Evolutionary conservation across 2,329 filamentous ascomycete species (phyloP).

Genomic region (Aspergillus novoparasiticus): DNA sequence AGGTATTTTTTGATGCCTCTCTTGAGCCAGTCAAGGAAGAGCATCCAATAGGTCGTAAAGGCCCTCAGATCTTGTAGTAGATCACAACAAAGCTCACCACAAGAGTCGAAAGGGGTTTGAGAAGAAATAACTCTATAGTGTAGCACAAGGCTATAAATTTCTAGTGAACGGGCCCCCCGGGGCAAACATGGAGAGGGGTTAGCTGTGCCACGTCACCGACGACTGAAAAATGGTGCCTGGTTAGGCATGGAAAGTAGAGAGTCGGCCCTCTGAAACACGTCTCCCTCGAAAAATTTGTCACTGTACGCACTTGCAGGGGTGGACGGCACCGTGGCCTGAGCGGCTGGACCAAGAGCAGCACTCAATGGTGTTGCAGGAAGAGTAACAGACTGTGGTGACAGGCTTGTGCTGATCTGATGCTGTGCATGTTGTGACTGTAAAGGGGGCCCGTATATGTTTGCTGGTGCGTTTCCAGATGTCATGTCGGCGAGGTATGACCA

Average conservation of each 20-base stretch:
- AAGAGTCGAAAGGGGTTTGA: no score
- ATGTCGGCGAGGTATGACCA: constrained; percentile 60
- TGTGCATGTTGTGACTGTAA: constrained; percentile 35
- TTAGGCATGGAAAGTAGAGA: constrained; percentile 48
- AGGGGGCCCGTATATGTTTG: constrained; percentile 39
- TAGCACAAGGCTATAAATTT: not conserved
- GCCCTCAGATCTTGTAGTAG: not conserved
- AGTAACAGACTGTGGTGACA: constrained; percentile 54
- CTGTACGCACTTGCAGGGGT: constrained; percentile 52
- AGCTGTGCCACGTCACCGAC: constrained; percentile 31
- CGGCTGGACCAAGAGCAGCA: constrained; percentile 84
- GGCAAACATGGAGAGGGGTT: not conserved
- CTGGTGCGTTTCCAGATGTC: constrained; percentile 34
- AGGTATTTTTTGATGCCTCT: not conserved
- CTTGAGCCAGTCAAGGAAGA: constrained; percentile 1
- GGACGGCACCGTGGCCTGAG: constrained; percentile 83
- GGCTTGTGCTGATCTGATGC: constrained; percentile 33
- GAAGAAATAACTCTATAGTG: not conserved
- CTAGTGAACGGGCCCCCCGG: not conserved
- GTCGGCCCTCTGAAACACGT: constrained; percentile 53
- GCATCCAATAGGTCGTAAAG: not conserved
- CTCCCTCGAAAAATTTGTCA: constrained; percentile 52
- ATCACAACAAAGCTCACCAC: not conserved
- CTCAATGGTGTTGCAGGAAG: constrained; percentile 86
- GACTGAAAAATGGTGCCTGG: constrained; percentile 44